Evolutionary conservation across 495 filamentous ascomycete species (phyloP).

Genomic region (Extremus antarcticus): DNA sequence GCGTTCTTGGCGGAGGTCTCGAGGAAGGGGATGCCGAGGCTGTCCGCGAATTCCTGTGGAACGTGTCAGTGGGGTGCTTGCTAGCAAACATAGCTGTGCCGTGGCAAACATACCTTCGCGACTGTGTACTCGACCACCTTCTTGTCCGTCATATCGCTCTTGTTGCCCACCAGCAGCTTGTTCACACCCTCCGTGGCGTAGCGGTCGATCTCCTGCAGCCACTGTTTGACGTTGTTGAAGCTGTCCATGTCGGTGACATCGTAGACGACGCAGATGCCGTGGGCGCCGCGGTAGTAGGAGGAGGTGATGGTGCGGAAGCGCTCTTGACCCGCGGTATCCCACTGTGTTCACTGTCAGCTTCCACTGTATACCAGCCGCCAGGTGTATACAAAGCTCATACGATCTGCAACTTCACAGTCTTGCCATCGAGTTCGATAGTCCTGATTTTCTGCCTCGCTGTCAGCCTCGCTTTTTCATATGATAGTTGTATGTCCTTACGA

Average conservation of each 20-base stretch:
- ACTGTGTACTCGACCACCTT: slow-evolving; percentile 99
- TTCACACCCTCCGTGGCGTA: slow-evolving; percentile 99
- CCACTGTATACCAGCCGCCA: neutral
- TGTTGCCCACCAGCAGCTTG: slow-evolving; percentile 98
- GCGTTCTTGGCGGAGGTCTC: slow-evolving; percentile 99
- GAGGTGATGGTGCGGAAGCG: slow-evolving; percentile 99
- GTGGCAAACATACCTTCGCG: slow-evolving; percentile 63
- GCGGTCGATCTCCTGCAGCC: slow-evolving; percentile 98
- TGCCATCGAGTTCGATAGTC: slow-evolving; percentile 96
- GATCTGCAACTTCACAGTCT: slow-evolving; percentile 99
- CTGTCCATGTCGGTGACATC: slow-evolving; percentile 99
- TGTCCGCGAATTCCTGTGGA: slow-evolving; percentile 90
- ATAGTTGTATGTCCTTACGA: slow-evolving; percentile 51
- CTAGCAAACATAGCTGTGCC: neutral
- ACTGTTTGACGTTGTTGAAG: slow-evolving; percentile 99
- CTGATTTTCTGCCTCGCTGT: slow-evolving; percentile 75
- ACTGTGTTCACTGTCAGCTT: slow-evolving; percentile 45
- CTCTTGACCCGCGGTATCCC: slow-evolving; percentile 98
- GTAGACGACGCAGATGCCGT: slow-evolving; percentile 99
- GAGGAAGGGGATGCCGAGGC: slow-evolving; percentile 96
- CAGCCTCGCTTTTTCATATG: neutral
- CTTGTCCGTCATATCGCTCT: slow-evolving; percentile 99
- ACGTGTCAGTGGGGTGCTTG: neutral
- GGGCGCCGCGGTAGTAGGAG: slow-evolving; percentile 96
- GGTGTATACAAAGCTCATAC: slow-evolving; percentile 43